phyloP scores from a whole-genome alignment of 2,329 filamentous ascomycete species.

The Fusarium sp. region DNA sequence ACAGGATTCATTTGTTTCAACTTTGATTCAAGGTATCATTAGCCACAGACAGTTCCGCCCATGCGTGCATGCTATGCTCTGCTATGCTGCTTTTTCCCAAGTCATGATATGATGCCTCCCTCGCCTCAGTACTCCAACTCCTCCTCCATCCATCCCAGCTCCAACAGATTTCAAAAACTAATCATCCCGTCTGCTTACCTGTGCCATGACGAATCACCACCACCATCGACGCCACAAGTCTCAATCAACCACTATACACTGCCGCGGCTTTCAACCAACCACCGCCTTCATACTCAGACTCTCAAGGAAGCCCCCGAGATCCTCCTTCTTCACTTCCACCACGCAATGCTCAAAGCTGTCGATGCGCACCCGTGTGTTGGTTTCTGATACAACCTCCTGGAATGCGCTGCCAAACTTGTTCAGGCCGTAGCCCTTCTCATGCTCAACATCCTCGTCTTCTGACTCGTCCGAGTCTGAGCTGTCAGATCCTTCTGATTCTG shows the following conservation, averaged over 20 bases:
- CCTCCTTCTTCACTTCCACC: conserved; percentile 97
- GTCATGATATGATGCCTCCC: conserved; percentile 24
- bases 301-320: conserved; percentile 90
- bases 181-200: conserved; percentile 12
- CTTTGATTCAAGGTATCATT: conserved; percentile 34
- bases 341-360: conserved; percentile 98
- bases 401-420: conserved; percentile 97
- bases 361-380: conserved; percentile 87
- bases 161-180: conserved; percentile 15
- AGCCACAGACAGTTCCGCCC: conserved; percentile 31
- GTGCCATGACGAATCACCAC: conserved; percentile 16
- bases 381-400: conserved; percentile 93
- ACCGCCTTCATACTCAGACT: conserved; percentile 92
- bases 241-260: background rate
- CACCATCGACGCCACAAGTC: conserved; percentile 10
- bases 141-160: conserved; percentile 7
- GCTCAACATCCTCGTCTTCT: conserved; percentile 64
- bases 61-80: conserved; percentile 5
- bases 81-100: conserved; percentile 29
- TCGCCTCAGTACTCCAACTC: conserved; percentile 29
- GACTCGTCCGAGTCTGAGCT: conserved; percentile 58
- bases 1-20: conserved; percentile 1
- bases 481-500: conserved; percentile 57
- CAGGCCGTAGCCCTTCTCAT: conserved; percentile 76
- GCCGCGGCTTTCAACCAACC: conserved; percentile 61